Conservation (phyloP, 2,329 filamentous ascomycete genomes). For the Myrmaecium sp. region DNA sequence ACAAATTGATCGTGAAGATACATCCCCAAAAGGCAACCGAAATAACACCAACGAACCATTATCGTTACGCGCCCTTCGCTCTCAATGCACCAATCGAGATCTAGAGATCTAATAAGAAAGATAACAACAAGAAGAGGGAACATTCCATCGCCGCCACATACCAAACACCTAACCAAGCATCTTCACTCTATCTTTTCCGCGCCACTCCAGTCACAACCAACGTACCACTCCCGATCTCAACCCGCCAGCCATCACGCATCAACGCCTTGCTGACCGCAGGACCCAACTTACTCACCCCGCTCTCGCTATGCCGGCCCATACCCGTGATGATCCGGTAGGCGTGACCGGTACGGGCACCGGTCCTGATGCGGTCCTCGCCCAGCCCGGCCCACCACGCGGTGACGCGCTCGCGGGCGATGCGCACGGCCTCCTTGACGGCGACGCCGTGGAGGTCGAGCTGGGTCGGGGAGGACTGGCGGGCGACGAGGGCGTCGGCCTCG, state of each 20-base stretch:
- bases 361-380: conserved; percentile 43
- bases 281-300: conserved; percentile 59
- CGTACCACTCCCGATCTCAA: conserved; percentile 54
- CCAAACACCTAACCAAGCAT: neutral
- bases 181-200: conserved; percentile 7
- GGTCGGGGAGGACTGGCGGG: conserved; percentile 42
- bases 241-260: conserved; percentile 65
- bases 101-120: too few relatives aligned
- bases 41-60: too few relatives aligned
- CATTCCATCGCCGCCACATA: too few relatives aligned
- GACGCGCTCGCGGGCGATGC: conserved; percentile 54
- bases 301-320: conserved; percentile 58
- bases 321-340: conserved; percentile 69
- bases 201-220: conserved; percentile 49
- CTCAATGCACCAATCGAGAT: too few relatives aligned
- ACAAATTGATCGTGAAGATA: too few relatives aligned
- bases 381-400: conserved; percentile 60
- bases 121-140: too few relatives aligned
- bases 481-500: conserved; percentile 54
- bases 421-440: conserved; percentile 60
- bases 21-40: too few relatives aligned
- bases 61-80: too few relatives aligned
- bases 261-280: conserved; percentile 65
- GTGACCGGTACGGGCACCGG: conserved; percentile 23
- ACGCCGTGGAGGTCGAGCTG: conserved; percentile 72